Conservation (phyloP, 2,329 filamentous ascomycete species). For the Ceratocystis alfenasii region DNA sequence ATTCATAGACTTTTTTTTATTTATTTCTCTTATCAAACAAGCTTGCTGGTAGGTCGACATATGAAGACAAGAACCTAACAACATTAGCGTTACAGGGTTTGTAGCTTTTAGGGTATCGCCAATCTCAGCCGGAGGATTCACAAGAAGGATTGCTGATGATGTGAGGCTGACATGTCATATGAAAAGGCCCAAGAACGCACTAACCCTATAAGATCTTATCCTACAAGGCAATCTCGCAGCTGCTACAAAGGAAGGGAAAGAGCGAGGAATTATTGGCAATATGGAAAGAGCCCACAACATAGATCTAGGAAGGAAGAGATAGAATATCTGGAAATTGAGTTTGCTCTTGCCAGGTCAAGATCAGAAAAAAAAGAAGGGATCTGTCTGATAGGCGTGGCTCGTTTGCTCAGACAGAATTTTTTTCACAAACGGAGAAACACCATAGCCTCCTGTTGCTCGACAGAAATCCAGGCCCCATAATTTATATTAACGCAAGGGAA, state of each 20-base stretch:
- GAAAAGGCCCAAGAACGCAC: background rate
- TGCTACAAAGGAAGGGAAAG: background rate
- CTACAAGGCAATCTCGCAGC: background rate
- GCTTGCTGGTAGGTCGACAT: background rate
- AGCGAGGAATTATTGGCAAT: background rate
- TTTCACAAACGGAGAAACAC: background rate
- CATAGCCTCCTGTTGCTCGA: background rate
- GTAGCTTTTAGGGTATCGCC: background rate
- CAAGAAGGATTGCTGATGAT: slow-evolving; percentile 1
- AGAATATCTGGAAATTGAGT: background rate
- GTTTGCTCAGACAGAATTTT: background rate
- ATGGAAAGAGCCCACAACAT: background rate
- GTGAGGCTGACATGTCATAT: slow-evolving; percentile 6
- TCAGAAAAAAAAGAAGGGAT: background rate
- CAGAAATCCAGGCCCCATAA: background rate
- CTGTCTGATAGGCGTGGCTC: background rate
- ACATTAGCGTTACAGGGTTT: background rate
- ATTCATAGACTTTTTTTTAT: background rate
- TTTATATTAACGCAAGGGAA: background rate
- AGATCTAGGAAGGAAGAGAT: background rate
- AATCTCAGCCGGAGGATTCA: background rate
- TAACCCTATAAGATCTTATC: background rate
- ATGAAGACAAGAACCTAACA: no score
- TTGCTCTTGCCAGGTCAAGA: background rate
- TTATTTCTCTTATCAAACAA: background rate